Conservation (phyloP, 192 early-diverging fungal species). For the Thamnidium elegans region DNA sequence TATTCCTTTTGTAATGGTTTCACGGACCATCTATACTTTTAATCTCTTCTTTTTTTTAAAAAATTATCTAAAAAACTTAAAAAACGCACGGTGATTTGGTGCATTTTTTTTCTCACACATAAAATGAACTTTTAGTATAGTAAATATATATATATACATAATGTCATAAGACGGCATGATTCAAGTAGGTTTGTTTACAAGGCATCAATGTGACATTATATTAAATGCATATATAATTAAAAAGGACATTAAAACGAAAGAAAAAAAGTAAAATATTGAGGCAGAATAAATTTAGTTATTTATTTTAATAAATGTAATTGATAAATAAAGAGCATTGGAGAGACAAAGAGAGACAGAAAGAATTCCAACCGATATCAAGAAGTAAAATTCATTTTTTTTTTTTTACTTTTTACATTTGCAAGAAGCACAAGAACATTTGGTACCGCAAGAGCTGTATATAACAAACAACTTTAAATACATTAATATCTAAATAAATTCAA, state of each 20-base stretch:
- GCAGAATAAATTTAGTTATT: neutral
- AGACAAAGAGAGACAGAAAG: neutral
- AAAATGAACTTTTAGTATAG: too few species aligned
- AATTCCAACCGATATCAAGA: neutral
- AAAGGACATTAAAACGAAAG: neutral
- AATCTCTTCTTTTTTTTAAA: too few species aligned
- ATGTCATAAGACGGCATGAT: too few species aligned
- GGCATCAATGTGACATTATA: too few species aligned
- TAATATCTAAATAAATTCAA: neutral
- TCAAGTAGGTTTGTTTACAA: too few species aligned
- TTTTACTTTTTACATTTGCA: slow-evolving; percentile 11
- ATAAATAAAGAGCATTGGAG: neutral
- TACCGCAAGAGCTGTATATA: slow-evolving; percentile 8
- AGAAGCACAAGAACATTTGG: neutral
- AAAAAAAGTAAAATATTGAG: neutral
- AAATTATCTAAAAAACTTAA: too few species aligned
- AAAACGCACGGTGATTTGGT: too few species aligned
- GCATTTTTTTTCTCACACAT: too few species aligned
- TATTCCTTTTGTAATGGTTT: too few species aligned
- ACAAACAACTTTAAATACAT: neutral
- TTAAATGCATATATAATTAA: neutral
- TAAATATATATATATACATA: too few species aligned
- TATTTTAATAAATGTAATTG: neutral
- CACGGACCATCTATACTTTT: too few species aligned
- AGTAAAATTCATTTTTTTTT: neutral